Base-by-base conservation (phyloP, 179 eudicot genomes). In the Monotropa hypopitys region DNA sequence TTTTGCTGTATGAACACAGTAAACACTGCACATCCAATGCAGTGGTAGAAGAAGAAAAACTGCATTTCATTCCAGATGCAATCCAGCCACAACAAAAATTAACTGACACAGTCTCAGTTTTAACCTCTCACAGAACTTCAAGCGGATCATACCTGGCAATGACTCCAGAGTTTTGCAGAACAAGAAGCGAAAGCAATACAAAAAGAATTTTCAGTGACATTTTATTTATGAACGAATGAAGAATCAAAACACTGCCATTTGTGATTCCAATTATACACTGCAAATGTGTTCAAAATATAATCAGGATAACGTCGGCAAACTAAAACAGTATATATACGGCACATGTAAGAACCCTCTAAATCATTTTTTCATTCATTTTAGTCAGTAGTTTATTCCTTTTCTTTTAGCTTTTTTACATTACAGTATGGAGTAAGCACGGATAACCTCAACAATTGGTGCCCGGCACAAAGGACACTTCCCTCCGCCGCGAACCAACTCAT, bases 401-500 rank as follows among this genome's bases (percentile, higher is more conserved):
- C 49, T 80, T 38, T 65, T 76, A 70, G 45, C 74, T 74, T n/a
- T 59, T 78, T 71, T 54, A 70, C 57, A 66, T 87, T 88, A 94
- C 94, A 89, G 85, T 84, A 95, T 91, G 45, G 98, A 93, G 84
- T 95, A 95, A 74, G 98, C 98, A 79, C 97, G 88, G 79, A 95
- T 81, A 66, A 95, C 98, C 88, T 95, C 99, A 56, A 89, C 84
- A 83, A 95, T 95, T 8, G 98, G 98, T 61, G 99, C 99, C 80
- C 99, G 86, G 81, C 99, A 95, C 85, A 95, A 83, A 0, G 99
- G 99, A 80, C 99, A 95, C 83, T 93, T 95, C 32, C 99, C 98
- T 75, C 96, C 97, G 30, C 96, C 89, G 18, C 94, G 89, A 74
- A 95, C 84, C 85, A 95, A 83, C 88, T 95, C 99, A 62, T 88